Base-by-base conservation (phyloP, 352 stramenopile species). In the Phytopythium delawarense region DNA sequence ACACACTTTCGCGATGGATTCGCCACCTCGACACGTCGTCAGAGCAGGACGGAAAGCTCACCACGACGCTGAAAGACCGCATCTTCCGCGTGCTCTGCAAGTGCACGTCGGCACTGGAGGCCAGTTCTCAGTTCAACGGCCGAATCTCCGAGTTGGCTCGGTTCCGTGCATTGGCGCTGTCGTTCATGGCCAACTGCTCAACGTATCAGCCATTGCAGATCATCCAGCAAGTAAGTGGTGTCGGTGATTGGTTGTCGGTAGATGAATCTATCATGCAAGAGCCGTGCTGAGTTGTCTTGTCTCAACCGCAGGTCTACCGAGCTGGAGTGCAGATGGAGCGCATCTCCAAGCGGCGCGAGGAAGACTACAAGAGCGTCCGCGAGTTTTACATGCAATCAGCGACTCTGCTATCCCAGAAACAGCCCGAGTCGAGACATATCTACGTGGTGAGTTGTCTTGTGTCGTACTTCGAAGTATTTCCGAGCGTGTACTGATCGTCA, bases 21-120 rank as follows among this genome's bases (percentile, higher is more conserved):
- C 57, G 59, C 15, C 76, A 92, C 63, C 62, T 92, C 30, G 62
- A 61, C 50, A 66, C 21, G 4, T 61, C 73, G 21, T 69, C 75
- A 25, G 71, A 69, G 23, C 63, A 75, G 18, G 72, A 91, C 46
- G 20, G 59, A 50, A 91, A 94, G 55, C 40, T 92, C 28, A 63
- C 72, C 20, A 73, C 67, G 1, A 87, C 82, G 13, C 78, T 89
- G 49, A 84, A 72, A 55, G 83, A 94, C 39, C 79, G 84, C 34
- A 61, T 75, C 15, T 94, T 94, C 49, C 74, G 84, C 13, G 64
- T 87, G 28, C 48, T 94, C 18, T 94, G 82, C 82, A 94, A 90
- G 67, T 78, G 72, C 63, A 81, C 82, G 23, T 55, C 69, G 5
- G 57, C 68, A 1, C 25, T 75, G 2, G 80, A 87, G 30, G 50